These are phyloP conservation scores for Trametes gibbosa DNA, from an alignment of 768 basidiomycete genomes.

Conservation along the genomic window DNA sequence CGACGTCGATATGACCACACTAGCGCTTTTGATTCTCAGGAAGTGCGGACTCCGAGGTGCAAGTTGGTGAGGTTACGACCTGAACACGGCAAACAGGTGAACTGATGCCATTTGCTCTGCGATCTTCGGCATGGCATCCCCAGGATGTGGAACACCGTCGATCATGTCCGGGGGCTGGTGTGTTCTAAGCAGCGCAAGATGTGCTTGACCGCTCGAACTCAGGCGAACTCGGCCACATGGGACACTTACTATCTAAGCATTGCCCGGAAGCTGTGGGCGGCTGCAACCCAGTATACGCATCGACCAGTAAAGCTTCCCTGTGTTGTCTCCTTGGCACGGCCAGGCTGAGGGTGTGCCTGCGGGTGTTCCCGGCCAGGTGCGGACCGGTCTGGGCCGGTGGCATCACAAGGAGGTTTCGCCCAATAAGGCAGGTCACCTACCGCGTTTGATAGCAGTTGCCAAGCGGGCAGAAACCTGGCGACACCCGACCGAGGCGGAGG, in stretches of 20 bases:
- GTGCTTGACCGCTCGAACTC: too few species aligned
- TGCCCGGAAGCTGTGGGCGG: too few species aligned
- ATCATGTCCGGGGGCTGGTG: neutral
- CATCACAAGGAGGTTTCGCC: neutral
- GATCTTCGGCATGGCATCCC: neutral
- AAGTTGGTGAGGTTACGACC: too few species aligned
- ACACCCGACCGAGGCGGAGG: constrained; percentile 1
- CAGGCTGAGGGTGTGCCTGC: neutral
- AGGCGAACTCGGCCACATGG: neutral
- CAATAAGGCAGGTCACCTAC: neutral
- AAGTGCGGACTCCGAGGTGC: too few species aligned
- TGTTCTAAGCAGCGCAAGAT: neutral
- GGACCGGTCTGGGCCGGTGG: neutral
- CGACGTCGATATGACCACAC: too few species aligned
- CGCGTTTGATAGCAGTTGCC: constrained; percentile 13
- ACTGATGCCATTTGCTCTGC: neutral
- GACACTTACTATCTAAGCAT: too few species aligned
- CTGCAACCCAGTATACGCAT: too few species aligned
- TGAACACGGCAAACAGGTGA: neutral
- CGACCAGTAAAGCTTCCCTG: too few species aligned
- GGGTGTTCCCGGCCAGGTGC: neutral
- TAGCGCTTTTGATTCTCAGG: too few species aligned
- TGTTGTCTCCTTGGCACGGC: too few species aligned
- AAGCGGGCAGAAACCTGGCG: constrained; percentile 9
- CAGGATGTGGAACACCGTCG: neutral